A percentile compares a stretch with the other conserved stretches of the same genome.
phyloP scores from a whole-genome alignment of 306 rosid species.

The Fragaria vesca region DNA sequence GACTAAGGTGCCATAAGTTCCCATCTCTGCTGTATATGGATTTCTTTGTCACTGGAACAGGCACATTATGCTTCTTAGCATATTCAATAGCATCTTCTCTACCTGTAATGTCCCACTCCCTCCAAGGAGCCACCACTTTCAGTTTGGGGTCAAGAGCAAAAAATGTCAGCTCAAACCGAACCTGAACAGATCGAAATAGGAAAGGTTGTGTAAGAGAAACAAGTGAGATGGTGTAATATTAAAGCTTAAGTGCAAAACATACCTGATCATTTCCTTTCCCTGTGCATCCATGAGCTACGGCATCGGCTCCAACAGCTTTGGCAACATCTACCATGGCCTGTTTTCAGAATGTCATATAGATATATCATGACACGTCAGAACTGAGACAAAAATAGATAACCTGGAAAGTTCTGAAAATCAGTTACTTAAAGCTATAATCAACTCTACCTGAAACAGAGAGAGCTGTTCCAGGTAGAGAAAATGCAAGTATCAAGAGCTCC shows the following conservation, averaged over 20 bases:
- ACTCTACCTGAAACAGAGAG: neutral
- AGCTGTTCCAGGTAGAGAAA: neutral
- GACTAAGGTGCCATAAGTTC: slow-evolving; percentile 98
- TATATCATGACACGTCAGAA: neutral
- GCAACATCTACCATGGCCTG: slow-evolving; percentile 99
- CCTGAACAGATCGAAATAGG: slow-evolving; percentile 37
- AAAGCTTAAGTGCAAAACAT: slow-evolving; percentile 27
- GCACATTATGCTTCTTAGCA: slow-evolving; percentile 86
- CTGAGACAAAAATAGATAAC: neutral
- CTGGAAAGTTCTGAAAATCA: neutral
- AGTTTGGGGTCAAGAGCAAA: slow-evolving; percentile 89
- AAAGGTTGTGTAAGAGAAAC: slow-evolving; percentile 18
- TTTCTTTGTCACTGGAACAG: slow-evolving; percentile 93
- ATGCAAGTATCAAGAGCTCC: neutral
- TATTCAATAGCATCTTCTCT: slow-evolving; percentile 97
- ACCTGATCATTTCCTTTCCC: slow-evolving; percentile 99
- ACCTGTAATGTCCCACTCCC: slow-evolving; percentile 91
- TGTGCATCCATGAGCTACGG: slow-evolving; percentile 94
- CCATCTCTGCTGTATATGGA: slow-evolving; percentile 96
- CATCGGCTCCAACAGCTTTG: slow-evolving; percentile 94
- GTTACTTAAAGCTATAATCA: neutral
- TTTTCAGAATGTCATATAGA: slow-evolving; percentile 9
- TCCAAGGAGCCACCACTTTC: slow-evolving; percentile 96
- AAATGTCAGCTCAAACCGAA: slow-evolving; percentile 93
- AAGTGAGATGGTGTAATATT: neutral